Evolutionary conservation across 345 rosid species (phyloP), one percentile per base, ranked within the genome.

Genomic region (Anastatica hierochuntica): DNA sequence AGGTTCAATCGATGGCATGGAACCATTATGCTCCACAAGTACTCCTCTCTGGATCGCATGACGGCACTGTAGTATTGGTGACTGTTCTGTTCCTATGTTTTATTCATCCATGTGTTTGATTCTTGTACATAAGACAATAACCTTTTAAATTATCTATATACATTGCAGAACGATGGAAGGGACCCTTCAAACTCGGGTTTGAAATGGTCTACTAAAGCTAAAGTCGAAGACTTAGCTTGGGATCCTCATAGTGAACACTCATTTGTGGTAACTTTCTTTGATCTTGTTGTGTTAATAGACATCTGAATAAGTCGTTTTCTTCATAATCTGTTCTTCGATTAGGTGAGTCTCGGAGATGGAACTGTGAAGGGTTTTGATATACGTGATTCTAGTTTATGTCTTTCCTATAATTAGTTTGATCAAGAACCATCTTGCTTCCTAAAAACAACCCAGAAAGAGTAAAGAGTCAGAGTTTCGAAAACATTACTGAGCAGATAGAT

Each of bases 21-120:
- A 87, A 82, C 72, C 81, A 80, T 73, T 74, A 74, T 34, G 64
- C 46, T 14, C 80, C 85, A 34, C 71, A 84, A 76, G 82, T 90
- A 67, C 89, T 87, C 66, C 87, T 90, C 6, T 84, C 92, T 75
- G 98, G 96, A 38, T 90, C 96, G 13, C 70, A 68, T 72, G 96
- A 90, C 74, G 68, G 52, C 13, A 71, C 92, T 14, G 79, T 82
- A 27, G 81, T 90, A 33, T 57, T 90, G 98, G 98, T 90, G 72
- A 77, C 7, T 49, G 24, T 38, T 56, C 26, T 39, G n/a, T 53
- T 62, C 47, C 27, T 3, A 24, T 29, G 8, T 29, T 29, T 8
- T 8, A 29, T 29, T 29, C 45, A 38, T 39, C 46, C 20, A 36
- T 17, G 19, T 39, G n/a, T 48, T n/a, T 59, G 2, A 24, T 16